Percentiles rank a stretch among this genome's conserved stretches.
phyloP scores from a whole-genome alignment of 2,329 filamentous ascomycete species.

The Nannizziopsis arthrosporioides region DNA sequence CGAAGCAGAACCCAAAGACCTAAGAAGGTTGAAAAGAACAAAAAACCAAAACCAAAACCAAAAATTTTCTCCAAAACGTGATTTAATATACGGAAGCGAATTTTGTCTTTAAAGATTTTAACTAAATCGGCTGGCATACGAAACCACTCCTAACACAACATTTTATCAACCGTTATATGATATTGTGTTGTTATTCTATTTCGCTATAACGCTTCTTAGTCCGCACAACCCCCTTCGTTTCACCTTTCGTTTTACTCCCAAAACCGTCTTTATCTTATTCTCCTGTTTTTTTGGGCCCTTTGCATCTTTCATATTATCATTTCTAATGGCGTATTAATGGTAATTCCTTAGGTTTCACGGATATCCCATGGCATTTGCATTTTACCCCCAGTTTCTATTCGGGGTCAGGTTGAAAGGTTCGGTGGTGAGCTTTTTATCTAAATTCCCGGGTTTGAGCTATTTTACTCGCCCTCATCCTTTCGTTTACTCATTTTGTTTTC shows the following conservation, averaged over 20 bases:
- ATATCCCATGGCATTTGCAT: not conserved
- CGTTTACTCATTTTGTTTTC: conserved; percentile 1
- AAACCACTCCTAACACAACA: not conserved
- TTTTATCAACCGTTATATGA: conserved; percentile 4
- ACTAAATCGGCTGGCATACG: not conserved
- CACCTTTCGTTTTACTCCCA: not conserved
- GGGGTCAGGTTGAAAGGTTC: conserved; percentile 1
- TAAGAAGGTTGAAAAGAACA: not conserved
- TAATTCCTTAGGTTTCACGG: not conserved
- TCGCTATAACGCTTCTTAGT: not conserved
- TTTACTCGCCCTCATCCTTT: not conserved
- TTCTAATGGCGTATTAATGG: not conserved
- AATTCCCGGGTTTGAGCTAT: not conserved
- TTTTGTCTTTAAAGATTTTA: conserved; percentile 2
- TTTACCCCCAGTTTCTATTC: not conserved
- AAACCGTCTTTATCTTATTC: too few species aligned
- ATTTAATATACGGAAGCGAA: not conserved
- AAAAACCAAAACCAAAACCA: not conserved
- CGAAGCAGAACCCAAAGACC: not conserved
- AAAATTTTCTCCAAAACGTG: not conserved
- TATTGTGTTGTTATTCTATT: conserved; percentile 2
- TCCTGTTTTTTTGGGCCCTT: too few species aligned
- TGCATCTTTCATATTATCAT: too few species aligned
- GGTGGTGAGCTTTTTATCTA: not conserved
- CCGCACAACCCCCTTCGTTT: not conserved